These are phyloP conservation scores for Ramaria rubella DNA, from an alignment of 768 basidiomycete species.

Conservation along the genomic window DNA sequence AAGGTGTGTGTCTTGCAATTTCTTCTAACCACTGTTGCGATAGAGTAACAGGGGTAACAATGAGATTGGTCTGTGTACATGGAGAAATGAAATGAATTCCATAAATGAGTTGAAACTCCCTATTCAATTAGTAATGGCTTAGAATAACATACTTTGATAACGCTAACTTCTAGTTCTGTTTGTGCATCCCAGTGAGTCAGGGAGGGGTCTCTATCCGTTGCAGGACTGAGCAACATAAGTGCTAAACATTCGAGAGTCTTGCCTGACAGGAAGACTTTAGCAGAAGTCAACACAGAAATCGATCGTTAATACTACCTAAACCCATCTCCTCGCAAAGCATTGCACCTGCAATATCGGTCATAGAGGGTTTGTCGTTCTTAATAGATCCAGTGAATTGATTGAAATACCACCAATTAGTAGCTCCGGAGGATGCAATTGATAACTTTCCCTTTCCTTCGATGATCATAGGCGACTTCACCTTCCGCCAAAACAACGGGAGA, in stretches of 20 bases:
- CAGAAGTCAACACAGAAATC: neutral
- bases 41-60: constrained; percentile 76
- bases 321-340: constrained; percentile 92
- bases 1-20: constrained; percentile 64
- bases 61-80: constrained; percentile 64
- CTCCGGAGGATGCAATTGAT: constrained; percentile 30
- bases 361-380: constrained; percentile 21
- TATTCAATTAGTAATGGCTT: neutral
- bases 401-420: constrained; percentile 47
- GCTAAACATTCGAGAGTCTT: constrained; percentile 87
- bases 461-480: constrained; percentile 31
- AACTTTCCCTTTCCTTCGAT: constrained; percentile 1
- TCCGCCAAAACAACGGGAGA: constrained; percentile 38
- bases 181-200: constrained; percentile 40
- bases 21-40: constrained; percentile 86
- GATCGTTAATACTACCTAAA: constrained; percentile 23
- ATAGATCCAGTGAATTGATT: constrained; percentile 56
- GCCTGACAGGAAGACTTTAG: constrained; percentile 36
- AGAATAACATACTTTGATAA: constrained; percentile 55
- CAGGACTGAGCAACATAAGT: constrained; percentile 70
- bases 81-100: constrained; percentile 25
- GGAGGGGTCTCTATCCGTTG: constrained; percentile 43
- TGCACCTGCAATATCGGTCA: constrained; percentile 49
- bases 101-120: constrained; percentile 11
- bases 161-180: constrained; percentile 53